Evolutionary conservation across 2,329 filamentous ascomycete species (phyloP), one percentile per base, ranked within the genome.

Genomic region (Microsporum audouinii): DNA sequence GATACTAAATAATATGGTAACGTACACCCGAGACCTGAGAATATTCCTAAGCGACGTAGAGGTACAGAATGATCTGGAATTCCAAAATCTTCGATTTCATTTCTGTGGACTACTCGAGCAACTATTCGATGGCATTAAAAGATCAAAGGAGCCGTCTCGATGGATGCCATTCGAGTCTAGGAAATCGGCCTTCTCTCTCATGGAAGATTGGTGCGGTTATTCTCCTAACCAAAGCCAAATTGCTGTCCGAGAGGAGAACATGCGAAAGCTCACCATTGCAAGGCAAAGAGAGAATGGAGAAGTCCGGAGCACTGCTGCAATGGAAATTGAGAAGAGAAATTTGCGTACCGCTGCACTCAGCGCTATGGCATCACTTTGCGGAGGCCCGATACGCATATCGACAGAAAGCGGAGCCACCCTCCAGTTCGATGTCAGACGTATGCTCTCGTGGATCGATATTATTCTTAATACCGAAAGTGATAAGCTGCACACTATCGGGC

Each of bases 191-290:
- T 99, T 99, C 70, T 87, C 91, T 0, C 77, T 99, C 56, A 97
- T 99, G 91, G 94, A 99, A 74, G 92, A 97, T 66, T 99, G 95
- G 95, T 99, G 94, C 71, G 94, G 94, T 1, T 96, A 95, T 72
- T 96, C 91, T 5, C 90, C 91, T 0, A 96, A 96, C 65, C 90
- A 95, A 71, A 80, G 78, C 12, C 88, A 95, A 65, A 88, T 96
- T 45, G 84, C 86, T 3, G 85, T 87, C 62, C 82, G 90, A 63
- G 91, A 96, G 73, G 88, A 95, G 64, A 88, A 84, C 39, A 95
- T 96, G 87, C 83, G 89, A 49, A 88, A 91, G 66, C 89, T 88
- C 2, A 81, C 94, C 66, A 85, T 95, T 39, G 85, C 92, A 59
- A 87, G 90, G 60, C 89, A 94, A 63, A 77, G 80, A 61, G 84